Evolutionary conservation across 768 basidiomycete genomes (phyloP).

Genomic region (Baorangia bicolor): DNA sequence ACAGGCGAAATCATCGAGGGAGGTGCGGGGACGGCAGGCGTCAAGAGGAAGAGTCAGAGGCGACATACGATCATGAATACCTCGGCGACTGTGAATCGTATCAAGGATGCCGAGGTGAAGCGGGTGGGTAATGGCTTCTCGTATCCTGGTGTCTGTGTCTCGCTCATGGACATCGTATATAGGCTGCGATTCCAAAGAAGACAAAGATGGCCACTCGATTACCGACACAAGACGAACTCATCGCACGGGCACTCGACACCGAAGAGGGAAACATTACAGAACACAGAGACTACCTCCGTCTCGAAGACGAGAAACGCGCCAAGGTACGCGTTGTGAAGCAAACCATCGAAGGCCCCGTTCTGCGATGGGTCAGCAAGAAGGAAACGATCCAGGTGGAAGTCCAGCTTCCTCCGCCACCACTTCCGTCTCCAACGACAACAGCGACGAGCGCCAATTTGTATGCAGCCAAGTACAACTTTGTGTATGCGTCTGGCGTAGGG

Average conservation of each 20-base stretch:
- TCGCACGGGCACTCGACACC: conserved; percentile 80
- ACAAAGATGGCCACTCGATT: conserved; percentile 48
- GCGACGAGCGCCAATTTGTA: conserved; percentile 5
- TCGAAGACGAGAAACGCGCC: conserved; percentile 80
- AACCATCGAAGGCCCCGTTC: conserved; percentile 59
- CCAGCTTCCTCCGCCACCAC: conserved; percentile 24
- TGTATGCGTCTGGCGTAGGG: conserved; percentile 14
- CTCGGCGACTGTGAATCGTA: conserved; percentile 58
- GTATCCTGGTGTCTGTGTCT: neutral
- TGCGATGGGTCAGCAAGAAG: conserved; percentile 69
- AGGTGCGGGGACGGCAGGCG: conserved; percentile 15
- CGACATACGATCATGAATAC: too few relatives aligned
- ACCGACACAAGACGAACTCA: conserved; percentile 79
- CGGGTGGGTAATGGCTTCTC: conserved; percentile 41
- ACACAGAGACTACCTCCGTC: conserved; percentile 72
- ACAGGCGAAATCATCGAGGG: too few relatives aligned
- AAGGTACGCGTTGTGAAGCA: conserved; percentile 58
- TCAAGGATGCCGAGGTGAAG: conserved; percentile 61
- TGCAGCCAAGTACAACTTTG: conserved; percentile 20
- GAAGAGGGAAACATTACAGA: conserved; percentile 83
- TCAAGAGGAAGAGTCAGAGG: too few relatives aligned
- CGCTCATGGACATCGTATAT: neutral
- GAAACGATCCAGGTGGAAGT: conserved; percentile 53
- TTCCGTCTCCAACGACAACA: conserved; percentile 25
- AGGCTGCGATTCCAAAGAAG: conserved; percentile 65